Base-by-base conservation (phyloP, 1,284 basidiomycete genomes). In the Ustilago cynodontis region DNA sequence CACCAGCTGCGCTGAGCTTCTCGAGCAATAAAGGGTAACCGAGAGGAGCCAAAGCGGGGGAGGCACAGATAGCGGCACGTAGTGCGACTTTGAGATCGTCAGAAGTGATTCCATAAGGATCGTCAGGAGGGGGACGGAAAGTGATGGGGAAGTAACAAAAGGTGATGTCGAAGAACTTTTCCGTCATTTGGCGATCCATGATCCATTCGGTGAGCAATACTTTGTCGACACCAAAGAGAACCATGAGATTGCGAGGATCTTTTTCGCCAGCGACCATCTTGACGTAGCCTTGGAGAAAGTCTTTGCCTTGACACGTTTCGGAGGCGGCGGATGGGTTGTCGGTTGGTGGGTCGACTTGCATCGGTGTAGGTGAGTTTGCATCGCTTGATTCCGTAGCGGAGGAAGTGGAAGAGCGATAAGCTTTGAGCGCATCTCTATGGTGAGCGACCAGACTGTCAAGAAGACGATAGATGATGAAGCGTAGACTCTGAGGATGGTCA, bases 101-200 rank as follows among this genome's bases (percentile, higher is more conserved):
- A 0, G 93, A 89, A 1, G 92, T 93, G 73, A 99, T 97, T 8
- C 93, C 93, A 86, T 96, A 96, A 3, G 95, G 94, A 83, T 98
- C 95, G 79, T 95, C 93, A 0, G 94, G 93, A 7, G 95, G 94
- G 13, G 95, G 94, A 59, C 93, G 91, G 88, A 98, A 99, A 0
- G 94, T 94, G 78, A 99, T 99, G 1, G 97, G 97, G 87, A 98
- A 99, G 87, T 99, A 99, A 87, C 97, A 99, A 86, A 95, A 99
- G 0, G 92, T 93, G 82, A 98, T 91, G 83, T 99, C 94, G 87
- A 97, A 99, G 67, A 99, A 88, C 65, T 92, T 90, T 60, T 81
- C 82, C 9, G 98, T 94, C 65, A 80, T 91, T 88, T 49, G 89
- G 87, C 49, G 89, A 87, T 64, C 94, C 90, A 84, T 71, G 71